phyloP scores from a whole-genome alignment of 768 basidiomycete genomes.

The Rhizopogon rudus region DNA sequence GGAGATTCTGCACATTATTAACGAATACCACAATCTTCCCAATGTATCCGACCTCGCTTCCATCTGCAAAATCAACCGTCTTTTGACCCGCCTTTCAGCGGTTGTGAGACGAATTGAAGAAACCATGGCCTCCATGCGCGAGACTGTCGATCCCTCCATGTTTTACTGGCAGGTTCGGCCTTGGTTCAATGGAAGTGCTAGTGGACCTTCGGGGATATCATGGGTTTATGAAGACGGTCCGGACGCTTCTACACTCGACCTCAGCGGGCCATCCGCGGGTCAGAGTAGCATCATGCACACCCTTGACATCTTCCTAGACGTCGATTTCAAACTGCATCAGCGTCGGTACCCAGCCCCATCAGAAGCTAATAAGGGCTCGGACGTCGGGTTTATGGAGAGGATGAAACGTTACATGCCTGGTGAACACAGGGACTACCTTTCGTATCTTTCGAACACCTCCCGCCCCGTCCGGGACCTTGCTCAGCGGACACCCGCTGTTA shows the following conservation, averaged over 20 bases:
- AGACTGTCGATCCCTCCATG: constrained; percentile 72
- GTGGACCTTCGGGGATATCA: constrained; percentile 40
- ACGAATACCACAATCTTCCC: constrained; percentile 77
- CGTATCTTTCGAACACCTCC: constrained; percentile 53
- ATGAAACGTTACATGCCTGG: constrained; percentile 97
- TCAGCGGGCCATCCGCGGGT: constrained; percentile 89
- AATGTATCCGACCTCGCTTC: constrained; percentile 58
- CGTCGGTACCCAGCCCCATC: constrained; percentile 67
- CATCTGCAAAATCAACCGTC: constrained; percentile 62
- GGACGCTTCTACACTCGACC: constrained; percentile 51
- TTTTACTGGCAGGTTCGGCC: constrained; percentile 91
- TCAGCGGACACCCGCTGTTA: constrained; percentile 48
- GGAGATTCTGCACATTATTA: constrained; percentile 80
- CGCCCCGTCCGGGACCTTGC: constrained; percentile 63
- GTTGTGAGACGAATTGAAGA: constrained; percentile 73
- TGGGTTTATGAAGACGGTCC: constrained; percentile 83
- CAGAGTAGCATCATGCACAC: constrained; percentile 91
- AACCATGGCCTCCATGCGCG: constrained; percentile 63
- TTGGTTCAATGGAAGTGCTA: constrained; percentile 85
- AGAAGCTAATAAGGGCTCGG: constrained; percentile 57
- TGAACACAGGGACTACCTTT: constrained; percentile 80
- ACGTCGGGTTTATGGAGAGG: constrained; percentile 81
- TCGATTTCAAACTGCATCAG: constrained; percentile 80
- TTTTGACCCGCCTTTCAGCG: constrained; percentile 61
- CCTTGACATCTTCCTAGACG: constrained; percentile 79